These are phyloP conservation scores for Tausonia pullulans DNA, from an alignment of 1,284 basidiomycete species.

Conservation along the genomic window DNA sequence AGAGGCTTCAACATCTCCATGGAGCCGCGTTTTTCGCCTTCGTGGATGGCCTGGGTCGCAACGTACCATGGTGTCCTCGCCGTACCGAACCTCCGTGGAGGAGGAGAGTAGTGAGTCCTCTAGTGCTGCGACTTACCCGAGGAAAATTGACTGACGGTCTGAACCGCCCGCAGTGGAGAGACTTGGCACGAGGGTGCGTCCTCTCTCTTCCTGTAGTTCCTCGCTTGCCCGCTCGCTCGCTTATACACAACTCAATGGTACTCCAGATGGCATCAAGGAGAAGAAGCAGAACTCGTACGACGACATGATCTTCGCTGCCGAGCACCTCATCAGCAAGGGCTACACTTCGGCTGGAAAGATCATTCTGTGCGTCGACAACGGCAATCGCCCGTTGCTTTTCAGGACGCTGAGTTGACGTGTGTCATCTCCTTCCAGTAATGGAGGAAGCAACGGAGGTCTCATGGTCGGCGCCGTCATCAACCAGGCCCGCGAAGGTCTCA, in stretches of 20 bases:
- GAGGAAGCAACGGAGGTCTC: slow-evolving; percentile 67
- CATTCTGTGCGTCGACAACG: neutral
- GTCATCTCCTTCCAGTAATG: slow-evolving; percentile 52
- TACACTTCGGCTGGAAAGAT: neutral
- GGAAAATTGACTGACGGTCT: no score
- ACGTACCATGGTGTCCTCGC: slow-evolving; percentile 63
- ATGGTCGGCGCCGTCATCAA: slow-evolving; percentile 69
- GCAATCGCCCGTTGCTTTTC: no score
- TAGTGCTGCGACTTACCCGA: slow-evolving; percentile 47
- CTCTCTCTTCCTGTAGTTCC: no score
- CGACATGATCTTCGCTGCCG: slow-evolving; percentile 67
- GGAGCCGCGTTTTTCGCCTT: slow-evolving; percentile 57
- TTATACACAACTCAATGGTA: neutral
- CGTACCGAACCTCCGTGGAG: slow-evolving; percentile 48
- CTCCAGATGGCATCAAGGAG: slow-evolving; percentile 41
- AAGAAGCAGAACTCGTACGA: slow-evolving; percentile 56
- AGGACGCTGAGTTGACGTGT: slow-evolving; percentile 49
- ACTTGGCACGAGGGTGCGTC: slow-evolving; percentile 58
- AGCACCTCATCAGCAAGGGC: slow-evolving; percentile 6
- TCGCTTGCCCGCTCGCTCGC: no score
- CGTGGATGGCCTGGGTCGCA: slow-evolving; percentile 64
- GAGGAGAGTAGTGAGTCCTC: slow-evolving; percentile 4
- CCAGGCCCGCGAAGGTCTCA: slow-evolving; percentile 61
- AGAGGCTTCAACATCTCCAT: slow-evolving; percentile 67
- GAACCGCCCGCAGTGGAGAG: slow-evolving; percentile 41